Evolutionary conservation across 1,139 yeast species (phyloP), one percentile per base, ranked within the genome.

Genomic region (Hanseniaspora sp.): DNA sequence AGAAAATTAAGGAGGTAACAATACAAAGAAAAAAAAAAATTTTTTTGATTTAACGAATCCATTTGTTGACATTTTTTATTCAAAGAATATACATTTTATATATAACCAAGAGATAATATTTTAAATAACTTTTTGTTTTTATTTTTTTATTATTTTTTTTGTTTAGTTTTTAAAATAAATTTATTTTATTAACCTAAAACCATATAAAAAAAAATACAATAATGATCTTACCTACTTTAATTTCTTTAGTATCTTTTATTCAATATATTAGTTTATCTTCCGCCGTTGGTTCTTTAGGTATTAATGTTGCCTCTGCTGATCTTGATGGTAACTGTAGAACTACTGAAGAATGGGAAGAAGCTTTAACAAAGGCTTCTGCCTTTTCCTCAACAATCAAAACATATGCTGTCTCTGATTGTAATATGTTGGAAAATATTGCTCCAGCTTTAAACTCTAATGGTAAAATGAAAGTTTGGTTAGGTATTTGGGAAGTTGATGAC

Each of bases 401-500:
- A 46, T 88, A 86, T 66, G 88, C 96, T 46, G 85, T 83, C 54
- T 81, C 92, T 23, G 94, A 86, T 69, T 87, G 96, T 75, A 82
- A 86, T 76, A 83, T 95, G 57, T 75, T 90, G 66, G 78, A 83
- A 71, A 74, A 75, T 67, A 73, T 90, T 62, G 95, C 87, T 56
- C 96, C 96, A 48, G 96, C 88, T 58, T 86, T 87, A 57, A 88
- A 82, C 64, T 72, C 74, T 53, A 80, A 80, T 60, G 86, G 87
- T 54, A 84, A 88, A 76, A 61, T 67, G 43, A 73, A 76, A 64
- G 69, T 85, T 54, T 78, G 86, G 69, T 72, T 86, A 51, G 96
- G 96, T 69, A 76, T 88, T 63, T 87, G 96, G 96, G 95, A 96
- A 68, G 85, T 75, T 54, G 95, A 86, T 65, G 86, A 80, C 55